Evolutionary conservation across 257 asterid species (phyloP), one percentile per base, ranked within the genome.

Genomic region (Ehretia macrophylla): DNA sequence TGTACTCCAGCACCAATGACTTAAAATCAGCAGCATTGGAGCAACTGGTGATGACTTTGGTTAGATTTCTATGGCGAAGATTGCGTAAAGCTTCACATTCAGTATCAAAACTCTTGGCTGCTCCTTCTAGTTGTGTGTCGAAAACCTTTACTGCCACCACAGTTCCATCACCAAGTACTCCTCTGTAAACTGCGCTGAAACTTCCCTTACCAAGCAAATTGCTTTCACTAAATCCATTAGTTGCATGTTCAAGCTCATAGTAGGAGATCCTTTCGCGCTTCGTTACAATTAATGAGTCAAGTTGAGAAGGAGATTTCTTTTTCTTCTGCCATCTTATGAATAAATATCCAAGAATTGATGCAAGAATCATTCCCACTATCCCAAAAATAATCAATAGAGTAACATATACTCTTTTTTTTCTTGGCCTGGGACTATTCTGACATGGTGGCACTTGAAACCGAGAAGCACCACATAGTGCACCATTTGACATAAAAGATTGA

Each of bases 121-220:
- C 63, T 23, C 56, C 50, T 14, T 32, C 39, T 4, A 18, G 2
- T 14, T 56, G 35, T 27, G 35, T 48, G 53, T 72, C 60, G 60
- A 81, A 77, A 10, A 79, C 88, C 42, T 81, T 84, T 1, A 77
- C 59, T 11, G 88, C 88, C 17, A 81, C 50, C 5, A 5, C 21
- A 10, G 44, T 22, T 12, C 81, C 86, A 66, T 71, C 75, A 14
- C 20, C 11, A 79, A 79, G 72, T 11, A 65, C 51, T 20, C 85
- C 92, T 66, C 19, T 65, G 18, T 59, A 48, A 4, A 48, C 53
- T 48, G 53, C 3, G 3, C 53, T 17, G 4, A 1, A 48, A 16
- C 53, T 10, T 1, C 53, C 53, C 3, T 8, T 17, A 23, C 91
- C 91, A 8, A 84, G 75, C 0, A 71, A 21, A 65, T 79, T 70